These are phyloP conservation scores for Pelargonium australe DNA, from an alignment of 441 rosid species.

Conservation along the genomic window DNA sequence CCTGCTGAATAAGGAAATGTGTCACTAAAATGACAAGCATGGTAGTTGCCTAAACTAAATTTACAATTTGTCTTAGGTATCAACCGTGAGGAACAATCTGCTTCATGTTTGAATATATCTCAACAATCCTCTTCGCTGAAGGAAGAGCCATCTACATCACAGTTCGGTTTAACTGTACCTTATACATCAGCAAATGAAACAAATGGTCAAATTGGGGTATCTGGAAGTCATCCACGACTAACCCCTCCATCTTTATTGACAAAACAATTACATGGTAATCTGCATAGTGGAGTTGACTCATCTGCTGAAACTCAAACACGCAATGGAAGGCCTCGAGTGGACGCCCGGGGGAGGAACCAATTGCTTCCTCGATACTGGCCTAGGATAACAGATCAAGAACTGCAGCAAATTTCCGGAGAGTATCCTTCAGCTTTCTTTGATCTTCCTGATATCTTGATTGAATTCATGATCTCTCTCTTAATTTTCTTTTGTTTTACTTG, in stretches of 20 bases:
- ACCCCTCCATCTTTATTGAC: conserved; percentile 34
- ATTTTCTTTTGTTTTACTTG: conserved; percentile 2
- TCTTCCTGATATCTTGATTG: conserved; percentile 1
- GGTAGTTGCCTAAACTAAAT: conserved; percentile 17
- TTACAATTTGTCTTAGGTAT: conserved; percentile 42
- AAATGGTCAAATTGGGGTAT: conserved; percentile 47
- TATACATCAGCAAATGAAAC: conserved; percentile 43
- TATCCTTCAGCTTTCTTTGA: conserved; percentile 54
- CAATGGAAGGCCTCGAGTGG: conserved; percentile 57
- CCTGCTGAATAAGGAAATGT: conserved; percentile 13
- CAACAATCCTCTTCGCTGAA: conserved; percentile 40
- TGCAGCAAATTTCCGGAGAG: conserved; percentile 71
- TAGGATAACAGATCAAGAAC: conserved; percentile 68
- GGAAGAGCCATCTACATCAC: conserved; percentile 51
- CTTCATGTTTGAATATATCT: conserved; percentile 37
- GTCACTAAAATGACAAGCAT: conserved; percentile 8
- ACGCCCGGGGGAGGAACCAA: conserved; percentile 61
- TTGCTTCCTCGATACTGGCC: conserved; percentile 87
- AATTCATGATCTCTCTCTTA: conserved; percentile 8
- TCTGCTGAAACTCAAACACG: conserved; percentile 40
- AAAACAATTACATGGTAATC: conserved; percentile 44
- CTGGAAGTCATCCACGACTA: conserved; percentile 38
- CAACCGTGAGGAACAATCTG: conserved; percentile 41
- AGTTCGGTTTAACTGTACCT: conserved; percentile 38
- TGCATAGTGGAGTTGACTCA: conserved; percentile 51